Conservation (phyloP, 768 basidiomycete species). For the Psilocybe azurescens region DNA sequence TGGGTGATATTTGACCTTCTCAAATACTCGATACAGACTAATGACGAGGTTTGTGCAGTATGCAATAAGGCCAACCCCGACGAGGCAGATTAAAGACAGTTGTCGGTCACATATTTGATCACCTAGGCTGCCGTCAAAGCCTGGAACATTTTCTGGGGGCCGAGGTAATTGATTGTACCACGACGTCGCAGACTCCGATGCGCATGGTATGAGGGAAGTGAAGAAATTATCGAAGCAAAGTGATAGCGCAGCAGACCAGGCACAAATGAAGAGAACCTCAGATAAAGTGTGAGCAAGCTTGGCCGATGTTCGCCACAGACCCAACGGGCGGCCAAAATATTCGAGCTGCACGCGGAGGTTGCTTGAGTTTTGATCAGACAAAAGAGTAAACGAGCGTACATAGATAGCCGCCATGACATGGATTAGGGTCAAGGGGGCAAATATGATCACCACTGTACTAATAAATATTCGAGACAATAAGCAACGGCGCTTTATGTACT, state of each 20-base stretch:
- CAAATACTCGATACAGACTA: constrained; percentile 84
- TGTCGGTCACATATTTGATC: constrained; percentile 76
- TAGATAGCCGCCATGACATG: constrained; percentile 90
- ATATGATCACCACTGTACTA: constrained; percentile 85
- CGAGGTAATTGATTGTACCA: constrained; percentile 81
- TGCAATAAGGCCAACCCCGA: constrained; percentile 76
- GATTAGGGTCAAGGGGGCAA: constrained; percentile 80
- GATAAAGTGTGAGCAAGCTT: constrained; percentile 87
- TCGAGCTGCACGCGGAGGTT: constrained; percentile 61
- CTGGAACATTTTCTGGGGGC: constrained; percentile 48
- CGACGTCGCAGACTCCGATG: constrained; percentile 56
- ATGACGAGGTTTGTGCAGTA: constrained; percentile 89
- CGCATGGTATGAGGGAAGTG: constrained; percentile 83
- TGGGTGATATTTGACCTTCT: constrained; percentile 83
- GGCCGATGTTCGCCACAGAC: constrained; percentile 88
- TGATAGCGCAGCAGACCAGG: constrained; percentile 91
- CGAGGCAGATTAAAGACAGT: constrained; percentile 76
- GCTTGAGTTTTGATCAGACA: constrained; percentile 19
- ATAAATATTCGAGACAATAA: constrained; percentile 4
- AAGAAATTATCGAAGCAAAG: constrained; percentile 93
- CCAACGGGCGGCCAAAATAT: constrained; percentile 91
- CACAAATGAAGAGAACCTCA: constrained; percentile 90
- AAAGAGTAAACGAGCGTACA: constrained; percentile 46
- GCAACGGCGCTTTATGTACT: not conserved
- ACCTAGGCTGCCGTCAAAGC: constrained; percentile 50